Evolutionary conservation across 169 alveolate species (phyloP).

Genomic region (Plasmodium ovale): DNA sequence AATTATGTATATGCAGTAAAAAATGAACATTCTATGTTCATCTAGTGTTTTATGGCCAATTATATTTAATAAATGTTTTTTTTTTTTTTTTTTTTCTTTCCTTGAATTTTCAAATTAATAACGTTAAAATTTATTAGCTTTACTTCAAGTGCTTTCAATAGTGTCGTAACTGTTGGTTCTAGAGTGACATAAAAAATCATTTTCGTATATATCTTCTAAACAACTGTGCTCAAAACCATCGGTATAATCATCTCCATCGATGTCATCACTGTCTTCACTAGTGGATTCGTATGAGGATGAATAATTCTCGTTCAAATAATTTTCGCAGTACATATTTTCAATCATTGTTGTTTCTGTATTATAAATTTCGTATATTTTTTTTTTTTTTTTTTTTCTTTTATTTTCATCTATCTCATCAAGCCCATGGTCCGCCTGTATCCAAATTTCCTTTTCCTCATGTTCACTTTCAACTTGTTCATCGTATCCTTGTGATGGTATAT

Average conservation of each 20-base stretch:
- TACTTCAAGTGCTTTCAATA: constrained; percentile 17
- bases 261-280: constrained; percentile 36
- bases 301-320: constrained; percentile 64
- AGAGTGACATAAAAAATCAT: constrained; percentile 16
- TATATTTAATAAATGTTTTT: neutral
- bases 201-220: constrained; percentile 16
- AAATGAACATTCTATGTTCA: no score
- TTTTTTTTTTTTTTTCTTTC: constrained; percentile 6
- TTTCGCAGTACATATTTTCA: constrained; percentile 52
- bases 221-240: constrained; percentile 28
- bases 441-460: constrained; percentile 4
- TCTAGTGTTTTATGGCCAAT: no score
- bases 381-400: constrained; percentile 24
- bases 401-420: constrained; percentile 1
- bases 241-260: constrained; percentile 14
- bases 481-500: constrained; percentile 33
- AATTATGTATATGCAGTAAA: no score
- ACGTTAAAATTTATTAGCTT: neutral
- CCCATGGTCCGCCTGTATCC: neutral
- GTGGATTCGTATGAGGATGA: constrained; percentile 54
- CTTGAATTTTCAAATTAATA: constrained; percentile 2
- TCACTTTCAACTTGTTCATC: constrained; percentile 28
- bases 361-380: constrained; percentile 63
- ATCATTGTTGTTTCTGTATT: constrained; percentile 57
- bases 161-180: constrained; percentile 41